Evolutionary conservation across 2,329 filamentous ascomycete species (phyloP), one percentile per base, ranked within the genome.

Genomic region (Nigrograna mackinnonii): DNA sequence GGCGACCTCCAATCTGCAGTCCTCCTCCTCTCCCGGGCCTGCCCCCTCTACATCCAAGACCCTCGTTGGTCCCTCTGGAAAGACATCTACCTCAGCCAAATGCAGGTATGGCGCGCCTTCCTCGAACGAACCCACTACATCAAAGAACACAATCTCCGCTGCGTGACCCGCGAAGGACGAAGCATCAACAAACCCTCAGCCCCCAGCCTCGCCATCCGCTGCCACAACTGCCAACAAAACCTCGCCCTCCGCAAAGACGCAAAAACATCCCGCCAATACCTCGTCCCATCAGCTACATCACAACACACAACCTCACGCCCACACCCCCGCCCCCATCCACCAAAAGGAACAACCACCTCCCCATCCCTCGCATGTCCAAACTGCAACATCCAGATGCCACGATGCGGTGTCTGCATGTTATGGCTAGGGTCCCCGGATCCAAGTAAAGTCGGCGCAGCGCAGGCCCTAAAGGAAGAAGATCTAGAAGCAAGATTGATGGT

Each of bases 1-100:
- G 79, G 84, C 59, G 89, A 92, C 64, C 78, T 89, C 18, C 89
- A 95, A 69, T 91, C 88, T 1, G 86, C 88, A 2, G 85, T 87
- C 0, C 75, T 94, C 2, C 80, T 89, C 46, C 80, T 88, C 43
- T 86, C 86, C 11, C 84, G 87, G 63, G 87, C 86, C 52, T 82
- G 84, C 43, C 89, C 89, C 0, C 79, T 83, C 6, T 92, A 89
- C 66, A 84, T 92, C 52, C 81, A 87, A 65, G 89, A 94, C 64
- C 74, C 86, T 32, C 84, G 89, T 50, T 89, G 85, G 69, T 76
- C 79, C 7, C 82, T 85, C 41, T 92, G 89, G 86, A 85, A 86
- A 49, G 91, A 92, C 63, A 80, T 85, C 42, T 83, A 84, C 37
- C 84, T 89, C 55, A 79, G 87, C 26, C 71, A 85, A 77, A 51